Evolutionary conservation across 2,329 filamentous ascomycete genomes (phyloP), one percentile per base, ranked within the genome.

Genomic region (Scolecobasidium constrictum): DNA sequence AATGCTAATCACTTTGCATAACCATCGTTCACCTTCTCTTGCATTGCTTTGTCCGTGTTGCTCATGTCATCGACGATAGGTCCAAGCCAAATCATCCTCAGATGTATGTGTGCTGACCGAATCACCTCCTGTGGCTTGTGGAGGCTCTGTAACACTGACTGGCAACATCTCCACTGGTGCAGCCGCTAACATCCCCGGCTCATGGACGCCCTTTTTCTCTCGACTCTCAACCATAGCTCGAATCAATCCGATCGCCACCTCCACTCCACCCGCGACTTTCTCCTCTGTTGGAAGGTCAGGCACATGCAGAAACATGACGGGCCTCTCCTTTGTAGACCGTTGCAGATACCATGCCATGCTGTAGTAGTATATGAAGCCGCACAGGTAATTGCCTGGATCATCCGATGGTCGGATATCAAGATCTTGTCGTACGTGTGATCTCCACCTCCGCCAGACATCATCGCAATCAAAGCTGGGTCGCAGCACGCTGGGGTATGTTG

Each of bases 341-440:
- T 47, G 51, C 23, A 50, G 58, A 35, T 52, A 59, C 48, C 54
- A 57, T 3, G 57, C 57, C 46, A 69, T 48, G 20, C 54, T 58
- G 28, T 58, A 56, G 47, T 60, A 65, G 48, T 67, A 67, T n/a
- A 61, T 60, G 46, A 65, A 67, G 26, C 65, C 64, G 51, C 66
- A 68, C 4, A 67, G 50, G 49, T 59, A 67, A 18, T 59, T 60
- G 3, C 64, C 62, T 3, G 65, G 58, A 47, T 66, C 62, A 35
- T 63, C 56, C 21, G 56, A 64, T n/a, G 54, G 45, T 38, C 57
- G 49, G 50, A 55, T 20, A 18, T 46, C 44, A 2, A 31, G 35
- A 26, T 50, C 50, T 19, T 22, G 9, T 9, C 20, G 19, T 9
- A 46, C 20, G 17, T 42, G 19, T 5, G 4, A 6, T 15, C 39